Evolutionary conservation across 2,329 filamentous ascomycete species (phyloP), one percentile per base, ranked within the genome.

Genomic region (Trichoderma asperellum): DNA sequence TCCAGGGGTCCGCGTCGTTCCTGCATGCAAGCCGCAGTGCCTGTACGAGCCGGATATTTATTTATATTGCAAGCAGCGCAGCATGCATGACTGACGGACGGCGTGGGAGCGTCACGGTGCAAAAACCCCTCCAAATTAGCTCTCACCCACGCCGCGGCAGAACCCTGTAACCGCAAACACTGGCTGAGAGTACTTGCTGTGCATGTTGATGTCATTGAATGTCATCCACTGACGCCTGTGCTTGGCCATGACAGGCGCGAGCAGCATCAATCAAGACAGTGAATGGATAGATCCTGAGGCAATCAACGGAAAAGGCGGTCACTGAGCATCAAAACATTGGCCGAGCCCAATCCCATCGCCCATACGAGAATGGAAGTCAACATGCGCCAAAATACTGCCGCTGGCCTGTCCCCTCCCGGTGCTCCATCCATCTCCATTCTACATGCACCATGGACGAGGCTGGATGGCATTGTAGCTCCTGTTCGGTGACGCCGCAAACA

Each of bases 1-100:
- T 65, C 72, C 73, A 73, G 72, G 73, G 72, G 70, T 67, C 70
- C 70, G 53, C 71, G 72, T 73, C 74, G 76, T 76, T 77, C 76
- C 76, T 77, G 76, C 76, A 76, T 75, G 76, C 76, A 73, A 70
- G 40, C 40, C 40, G 40, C 7, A 43, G 70, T 55, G 68, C 62
- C 18, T 40, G 62, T 65, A 65, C 49, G 27, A 49, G 70, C 57
- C n/a, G 21, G 47, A 49, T 49, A 49, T 49, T 49, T 49, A 49
- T 49, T 49, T 49, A 49, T 49, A 57, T 58, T 59, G 58, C 64
- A 66, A 49, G 52, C 63, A 66, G 63, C 62, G 52, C 63, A 66
- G 63, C 63, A 59, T 58, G 55, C 55, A 67, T 59, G 64, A 59
- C 16, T 49, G 52, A 58, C 63, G 34, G 52, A 32, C 62, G 32